Conservation (phyloP, 225 moss, liverwort and hornwort genomes). For the Marchantia polymorpha region DNA sequence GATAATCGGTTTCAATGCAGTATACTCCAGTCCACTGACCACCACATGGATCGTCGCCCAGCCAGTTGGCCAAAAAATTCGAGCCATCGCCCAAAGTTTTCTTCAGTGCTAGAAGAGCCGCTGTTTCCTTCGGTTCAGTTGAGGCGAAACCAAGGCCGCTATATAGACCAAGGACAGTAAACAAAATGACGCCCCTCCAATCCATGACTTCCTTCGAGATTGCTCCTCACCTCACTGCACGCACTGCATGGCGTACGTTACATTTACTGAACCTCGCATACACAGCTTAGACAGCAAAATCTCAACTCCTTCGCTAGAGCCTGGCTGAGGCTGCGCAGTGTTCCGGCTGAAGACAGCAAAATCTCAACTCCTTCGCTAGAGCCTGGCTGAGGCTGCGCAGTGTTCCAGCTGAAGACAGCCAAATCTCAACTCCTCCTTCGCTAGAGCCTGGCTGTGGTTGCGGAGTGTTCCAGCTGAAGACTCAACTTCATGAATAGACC, state of each 20-base stretch:
- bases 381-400: no score
- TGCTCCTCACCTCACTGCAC: not conserved
- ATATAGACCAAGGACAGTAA: not conserved
- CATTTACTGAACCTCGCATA: not conserved
- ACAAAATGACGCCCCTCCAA: not conserved
- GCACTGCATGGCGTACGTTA: not conserved
- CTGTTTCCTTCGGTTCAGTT: conserved; percentile 29
- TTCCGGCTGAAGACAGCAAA: no score
- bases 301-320: no score
- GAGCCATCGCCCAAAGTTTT: conserved; percentile 20
- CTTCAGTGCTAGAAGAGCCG: conserved; percentile 32
- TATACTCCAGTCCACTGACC: conserved; percentile 34
- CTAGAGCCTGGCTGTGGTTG: no score
- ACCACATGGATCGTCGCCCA: conserved; percentile 36
- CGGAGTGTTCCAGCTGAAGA: no score
- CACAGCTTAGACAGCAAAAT: no score
- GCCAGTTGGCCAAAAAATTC: conserved; percentile 30
- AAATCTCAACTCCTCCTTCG: no score
- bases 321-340: no score
- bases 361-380: no score
- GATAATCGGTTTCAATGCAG: conserved; percentile 37
- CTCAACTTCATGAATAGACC: no score
- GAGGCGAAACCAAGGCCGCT: conserved; percentile 10
- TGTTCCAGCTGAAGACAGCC: no score
- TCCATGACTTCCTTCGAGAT: not conserved